Evolutionary conservation across 176 grass and related monocot species (phyloP).

Genomic region (Bolboschoenus planiculmis): DNA sequence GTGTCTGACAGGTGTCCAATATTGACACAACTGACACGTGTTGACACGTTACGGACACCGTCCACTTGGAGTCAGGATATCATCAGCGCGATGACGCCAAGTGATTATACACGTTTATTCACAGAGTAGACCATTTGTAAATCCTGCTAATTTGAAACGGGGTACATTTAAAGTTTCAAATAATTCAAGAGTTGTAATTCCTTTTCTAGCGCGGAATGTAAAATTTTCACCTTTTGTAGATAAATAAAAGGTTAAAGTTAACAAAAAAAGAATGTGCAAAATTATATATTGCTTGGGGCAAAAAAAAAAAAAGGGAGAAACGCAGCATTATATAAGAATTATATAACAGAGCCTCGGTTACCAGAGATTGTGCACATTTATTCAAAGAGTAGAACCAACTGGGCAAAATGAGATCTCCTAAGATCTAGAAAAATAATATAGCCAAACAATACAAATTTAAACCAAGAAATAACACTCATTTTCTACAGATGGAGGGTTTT

Average conservation of each 20-base stretch:
- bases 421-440: constrained; percentile 24
- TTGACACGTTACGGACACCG: no score
- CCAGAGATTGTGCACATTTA: constrained; percentile 36
- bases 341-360: neutral
- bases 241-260: neutral
- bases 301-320: neutral
- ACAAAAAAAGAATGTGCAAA: neutral
- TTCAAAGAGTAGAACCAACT: constrained; percentile 24
- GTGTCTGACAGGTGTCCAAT: no score
- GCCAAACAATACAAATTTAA: constrained; percentile 21
- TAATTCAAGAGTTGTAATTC: neutral
- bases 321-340: constrained; percentile 17
- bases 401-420: constrained; percentile 41
- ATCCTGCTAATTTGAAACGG: no score
- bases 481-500: constrained; percentile 33
- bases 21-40: no score
- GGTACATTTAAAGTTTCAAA: neutral
- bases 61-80: no score
- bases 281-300: neutral
- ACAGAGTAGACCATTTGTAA: no score
- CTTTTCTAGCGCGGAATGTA: neutral
- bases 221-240: neutral
- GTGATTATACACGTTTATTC: no score
- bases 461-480: constrained; percentile 27
- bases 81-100: no score